These are phyloP conservation scores for Xylaria sp. DNA, from an alignment of 2,329 filamentous ascomycete genomes.

Conservation along the genomic window DNA sequence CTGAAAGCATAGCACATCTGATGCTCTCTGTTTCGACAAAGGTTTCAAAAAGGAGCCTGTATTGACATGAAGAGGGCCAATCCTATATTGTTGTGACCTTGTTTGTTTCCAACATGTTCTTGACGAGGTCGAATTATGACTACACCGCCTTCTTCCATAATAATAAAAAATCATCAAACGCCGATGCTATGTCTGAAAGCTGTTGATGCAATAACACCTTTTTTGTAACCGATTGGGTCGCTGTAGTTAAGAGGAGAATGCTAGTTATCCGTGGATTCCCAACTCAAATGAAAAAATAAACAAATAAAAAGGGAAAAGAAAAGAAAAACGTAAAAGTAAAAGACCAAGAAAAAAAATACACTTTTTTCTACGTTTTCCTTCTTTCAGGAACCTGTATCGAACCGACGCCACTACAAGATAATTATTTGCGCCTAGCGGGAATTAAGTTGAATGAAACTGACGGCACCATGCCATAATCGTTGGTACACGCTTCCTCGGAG, in stretches of 20 bases:
- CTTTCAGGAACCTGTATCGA: conserved; percentile 26
- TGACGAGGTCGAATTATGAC: background rate
- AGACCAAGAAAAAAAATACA: conserved; percentile 12
- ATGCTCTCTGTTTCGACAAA: background rate
- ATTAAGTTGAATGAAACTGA: conserved; percentile 12
- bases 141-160: too few relatives aligned
- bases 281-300: too few relatives aligned
- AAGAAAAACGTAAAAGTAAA: too few relatives aligned
- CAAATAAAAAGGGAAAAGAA: too few relatives aligned
- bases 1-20: background rate
- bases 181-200: conserved; percentile 30
- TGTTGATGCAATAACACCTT: conserved; percentile 20
- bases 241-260: conserved; percentile 19
- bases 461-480: conserved; percentile 9
- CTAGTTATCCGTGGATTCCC: conserved; percentile 14
- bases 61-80: conserved; percentile 2
- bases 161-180: conserved; percentile 25
- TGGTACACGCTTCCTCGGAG: background rate
- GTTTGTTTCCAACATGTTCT: conserved; percentile 5
- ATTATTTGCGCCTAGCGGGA: conserved; percentile 10
- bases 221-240: conserved; percentile 13
- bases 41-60: background rate
- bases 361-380: conserved; percentile 32
- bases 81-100: conserved; percentile 1
- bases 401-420: conserved; percentile 8